phyloP scores from a whole-genome alignment of 345 rosid genomes.

The Hevea brasiliensis region DNA sequence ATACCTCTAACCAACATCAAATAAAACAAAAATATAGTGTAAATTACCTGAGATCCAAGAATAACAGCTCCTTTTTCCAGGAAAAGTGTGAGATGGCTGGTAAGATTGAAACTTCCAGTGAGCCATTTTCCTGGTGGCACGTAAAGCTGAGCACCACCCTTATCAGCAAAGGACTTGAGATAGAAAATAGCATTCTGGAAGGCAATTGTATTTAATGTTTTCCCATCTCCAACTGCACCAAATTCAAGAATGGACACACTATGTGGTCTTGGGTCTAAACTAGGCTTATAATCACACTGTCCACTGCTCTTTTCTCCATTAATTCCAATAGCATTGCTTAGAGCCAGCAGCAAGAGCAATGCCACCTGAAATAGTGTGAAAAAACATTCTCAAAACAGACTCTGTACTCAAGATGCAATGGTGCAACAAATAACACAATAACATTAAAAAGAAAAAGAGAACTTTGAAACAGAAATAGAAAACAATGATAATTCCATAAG shows the following conservation, averaged over 20 bases:
- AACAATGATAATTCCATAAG: not conserved
- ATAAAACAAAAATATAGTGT: not conserved
- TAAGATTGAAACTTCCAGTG: slow-evolving; percentile 88
- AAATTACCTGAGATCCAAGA: slow-evolving; percentile 82
- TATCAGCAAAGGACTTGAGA: slow-evolving; percentile 90
- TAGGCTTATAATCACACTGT: slow-evolving; percentile 46
- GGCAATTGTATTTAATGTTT: slow-evolving; percentile 73
- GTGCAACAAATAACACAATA: too few relatives aligned
- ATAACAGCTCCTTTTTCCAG: slow-evolving; percentile 83
- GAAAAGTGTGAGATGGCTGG: slow-evolving; percentile 95
- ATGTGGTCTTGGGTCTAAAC: slow-evolving; percentile 72
- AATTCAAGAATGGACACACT: slow-evolving; percentile 89
- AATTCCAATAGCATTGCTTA: slow-evolving; percentile 33
- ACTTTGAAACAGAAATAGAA: not conserved
- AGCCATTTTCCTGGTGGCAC: slow-evolving; percentile 91
- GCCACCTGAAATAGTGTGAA: slow-evolving; percentile 22
- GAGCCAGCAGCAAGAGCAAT: slow-evolving; percentile 27
- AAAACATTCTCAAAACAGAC: not conserved
- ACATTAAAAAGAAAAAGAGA: not conserved
- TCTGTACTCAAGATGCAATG: not conserved
- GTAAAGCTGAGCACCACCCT: slow-evolving; percentile 97
- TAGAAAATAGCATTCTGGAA: slow-evolving; percentile 94
- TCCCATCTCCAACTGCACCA: slow-evolving; percentile 93
- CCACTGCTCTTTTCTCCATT: slow-evolving; percentile 41
- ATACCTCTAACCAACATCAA: not conserved